Evolutionary conservation across 2,329 filamentous ascomycete species (phyloP).

Genomic region (Ophiosphaerella korrae): DNA sequence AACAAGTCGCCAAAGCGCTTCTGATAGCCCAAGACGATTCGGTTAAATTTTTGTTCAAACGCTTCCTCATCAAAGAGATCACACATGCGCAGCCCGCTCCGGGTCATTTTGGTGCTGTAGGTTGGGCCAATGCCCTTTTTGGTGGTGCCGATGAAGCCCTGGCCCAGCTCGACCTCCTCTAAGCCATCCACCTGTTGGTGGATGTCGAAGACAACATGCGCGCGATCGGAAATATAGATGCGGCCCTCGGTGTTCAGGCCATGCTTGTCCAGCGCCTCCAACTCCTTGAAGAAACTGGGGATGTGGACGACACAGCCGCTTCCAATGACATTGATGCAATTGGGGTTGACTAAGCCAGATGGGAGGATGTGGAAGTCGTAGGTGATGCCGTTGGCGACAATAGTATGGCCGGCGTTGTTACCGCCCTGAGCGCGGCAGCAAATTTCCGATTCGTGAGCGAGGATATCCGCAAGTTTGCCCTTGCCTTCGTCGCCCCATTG

Average conservation of each 20-base stretch:
- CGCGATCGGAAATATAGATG: conserved; percentile 68
- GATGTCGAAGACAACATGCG: conserved; percentile 68
- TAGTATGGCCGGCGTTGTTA: conserved; percentile 61
- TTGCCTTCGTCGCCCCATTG: conserved; percentile 67
- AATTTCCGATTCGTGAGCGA: conserved; percentile 58
- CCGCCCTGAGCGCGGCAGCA: conserved; percentile 65
- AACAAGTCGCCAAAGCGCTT: conserved; percentile 72
- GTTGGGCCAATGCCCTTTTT: conserved; percentile 61
- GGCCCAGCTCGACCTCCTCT: conserved; percentile 62
- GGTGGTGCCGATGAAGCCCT: conserved; percentile 55
- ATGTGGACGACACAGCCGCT: conserved; percentile 70
- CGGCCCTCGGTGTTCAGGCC: conserved; percentile 63
- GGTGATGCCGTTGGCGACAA: conserved; percentile 54
- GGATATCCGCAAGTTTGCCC: conserved; percentile 65
- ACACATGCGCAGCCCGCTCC: conserved; percentile 68
- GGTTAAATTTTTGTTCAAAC: conserved; percentile 70
- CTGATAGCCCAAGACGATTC: conserved; percentile 66
- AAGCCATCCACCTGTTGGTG: conserved; percentile 72
- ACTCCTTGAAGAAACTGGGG: conserved; percentile 69
- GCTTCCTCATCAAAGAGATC: conserved; percentile 70
- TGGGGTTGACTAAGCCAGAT: conserved; percentile 73
- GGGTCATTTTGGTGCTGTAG: conserved; percentile 67
- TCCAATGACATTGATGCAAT: conserved; percentile 73
- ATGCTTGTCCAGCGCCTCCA: conserved; percentile 64
- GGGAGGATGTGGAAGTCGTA: conserved; percentile 50